Percentiles rank a stretch among this genome's conserved stretches.
Conservation (phyloP, 1,139 yeast genomes). For the Diutina rugosa region DNA sequence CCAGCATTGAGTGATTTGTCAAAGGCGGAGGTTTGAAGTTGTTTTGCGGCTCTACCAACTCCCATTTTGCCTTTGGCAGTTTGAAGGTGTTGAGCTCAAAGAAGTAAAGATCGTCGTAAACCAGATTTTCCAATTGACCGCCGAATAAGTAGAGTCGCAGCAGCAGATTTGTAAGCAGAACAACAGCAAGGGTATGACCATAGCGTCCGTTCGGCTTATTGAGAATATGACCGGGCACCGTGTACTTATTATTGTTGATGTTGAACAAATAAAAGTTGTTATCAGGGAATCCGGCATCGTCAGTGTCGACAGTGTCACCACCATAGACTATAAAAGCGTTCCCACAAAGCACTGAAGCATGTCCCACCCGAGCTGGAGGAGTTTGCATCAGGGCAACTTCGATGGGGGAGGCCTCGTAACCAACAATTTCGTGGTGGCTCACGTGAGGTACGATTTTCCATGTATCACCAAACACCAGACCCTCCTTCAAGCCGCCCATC, state of each 20-base stretch:
- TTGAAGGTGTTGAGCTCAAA: constrained; percentile 87
- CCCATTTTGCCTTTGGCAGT: constrained; percentile 79
- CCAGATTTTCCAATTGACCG: constrained; percentile 85
- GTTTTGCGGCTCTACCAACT: constrained; percentile 43
- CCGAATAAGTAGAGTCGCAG: constrained; percentile 81
- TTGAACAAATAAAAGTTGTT: constrained; percentile 81
- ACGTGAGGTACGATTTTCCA: constrained; percentile 59
- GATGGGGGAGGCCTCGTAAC: constrained; percentile 47
- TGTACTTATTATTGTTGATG: constrained; percentile 83
- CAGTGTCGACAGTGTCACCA: constrained; percentile 88
- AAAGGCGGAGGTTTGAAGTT: constrained; percentile 73
- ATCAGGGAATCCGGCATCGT: constrained; percentile 71
- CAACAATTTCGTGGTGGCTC: constrained; percentile 13
- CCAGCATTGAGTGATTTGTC: constrained; percentile 82
- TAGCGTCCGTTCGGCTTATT: constrained; percentile 85
- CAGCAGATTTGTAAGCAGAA: constrained; percentile 50
- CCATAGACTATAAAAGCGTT: constrained; percentile 93
- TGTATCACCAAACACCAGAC: constrained; percentile 87
- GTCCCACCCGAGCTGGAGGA: constrained; percentile 96
- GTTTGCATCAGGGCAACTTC: constrained; percentile 40
- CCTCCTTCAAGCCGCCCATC: constrained; percentile 93
- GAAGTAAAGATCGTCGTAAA: constrained; percentile 73
- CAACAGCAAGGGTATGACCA: constrained; percentile 69
- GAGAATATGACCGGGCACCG: constrained; percentile 74
- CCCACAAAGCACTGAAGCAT: constrained; percentile 83